Base-by-base conservation (phyloP, 306 rosid species). In the Trifolium dubium region DNA sequence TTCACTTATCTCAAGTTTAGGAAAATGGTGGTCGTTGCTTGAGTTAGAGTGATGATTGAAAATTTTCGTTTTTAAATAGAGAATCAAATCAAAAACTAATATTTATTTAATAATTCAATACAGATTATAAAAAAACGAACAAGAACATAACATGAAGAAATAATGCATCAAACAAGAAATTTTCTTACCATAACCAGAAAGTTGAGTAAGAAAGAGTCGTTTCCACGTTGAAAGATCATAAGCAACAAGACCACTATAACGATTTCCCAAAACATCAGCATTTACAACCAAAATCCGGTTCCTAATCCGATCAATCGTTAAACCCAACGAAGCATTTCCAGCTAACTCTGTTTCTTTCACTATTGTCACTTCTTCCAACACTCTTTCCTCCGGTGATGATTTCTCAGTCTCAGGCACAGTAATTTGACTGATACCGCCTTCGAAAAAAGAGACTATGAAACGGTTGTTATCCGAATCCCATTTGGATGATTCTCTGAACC, bases 141-240 rank as follows among this genome's bases (percentile, higher is more conserved):
- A 39, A 8, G 3, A 17, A 61, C 11, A 8, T 3, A 17, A 61
- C 11, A 30, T 0, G 15, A 67, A 67, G 6, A 4, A 23, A 51
- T 5, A 3, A 7, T 0, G 17, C 0, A 69, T n/a, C 23, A 19
- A 28, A 11, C 29, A 41, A 17, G 28, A 71, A 28, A 61, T 72
- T 10, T 4, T 40, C 91, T 87, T 80, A 94, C 98, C 74, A 12
- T 85, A 87, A 39, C 83, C 87, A 28, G 71, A 30, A 66, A 91
- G 97, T 17, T 79, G 90, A 10, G 97, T 84, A 12, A 91, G 86
- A 80, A 91, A 94, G 40, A 89, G 64, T 14, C 92, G 87, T 29
- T 88, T 75, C 91, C 91, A 89, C 50, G 94, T 73, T 37, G 92
- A 74, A 73, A 91, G 72, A 82, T 94, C 98, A 19, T 89, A 89